Percentiles rank a stretch among this genome's conserved stretches.
Evolutionary conservation across 805 yeast genomes (phyloP).

Genomic region (Lipomyces spencermartinsiae): DNA sequence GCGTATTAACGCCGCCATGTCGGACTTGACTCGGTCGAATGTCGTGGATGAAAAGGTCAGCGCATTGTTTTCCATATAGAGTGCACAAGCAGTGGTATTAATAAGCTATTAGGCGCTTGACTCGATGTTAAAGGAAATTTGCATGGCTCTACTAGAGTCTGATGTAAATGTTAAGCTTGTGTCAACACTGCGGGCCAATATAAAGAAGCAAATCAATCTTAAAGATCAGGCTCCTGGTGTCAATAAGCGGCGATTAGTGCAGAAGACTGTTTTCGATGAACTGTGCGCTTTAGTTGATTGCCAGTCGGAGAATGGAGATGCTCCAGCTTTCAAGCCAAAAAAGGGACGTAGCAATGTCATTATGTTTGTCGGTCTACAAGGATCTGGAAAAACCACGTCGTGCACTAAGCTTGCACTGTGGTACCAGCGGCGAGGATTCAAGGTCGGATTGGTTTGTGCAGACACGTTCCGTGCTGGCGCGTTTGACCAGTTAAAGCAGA

Average conservation of each 20-base stretch:
- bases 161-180: constrained; percentile 92
- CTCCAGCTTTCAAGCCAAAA: constrained; percentile 76
- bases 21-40: constrained; percentile 62
- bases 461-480: constrained; percentile 99
- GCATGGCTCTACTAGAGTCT: constrained; percentile 88
- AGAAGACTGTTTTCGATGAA: constrained; percentile 94
- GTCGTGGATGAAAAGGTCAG: constrained; percentile 60
- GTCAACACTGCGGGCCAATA: constrained; percentile 72
- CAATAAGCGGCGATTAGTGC: constrained; percentile 80
- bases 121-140: constrained; percentile 80
- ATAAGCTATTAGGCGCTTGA: constrained; percentile 58
- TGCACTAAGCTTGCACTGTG: constrained; percentile 93
- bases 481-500: constrained; percentile 96
- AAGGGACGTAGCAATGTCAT: constrained; percentile 80
- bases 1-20: constrained; percentile 75
- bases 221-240: constrained; percentile 59
- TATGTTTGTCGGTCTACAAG: constrained; percentile 98
- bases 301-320: constrained; percentile 44
- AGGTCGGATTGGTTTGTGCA: constrained; percentile 96
- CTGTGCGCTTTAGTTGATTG: constrained; percentile 84
- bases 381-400: constrained; percentile 98
- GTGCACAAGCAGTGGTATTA: neutral
- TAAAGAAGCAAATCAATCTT: constrained; percentile 62
- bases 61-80: neutral
- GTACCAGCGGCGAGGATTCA: constrained; percentile 90